Evolutionary conservation across 257 asterid species (phyloP).

Genomic region (Linaria vulgaris): DNA sequence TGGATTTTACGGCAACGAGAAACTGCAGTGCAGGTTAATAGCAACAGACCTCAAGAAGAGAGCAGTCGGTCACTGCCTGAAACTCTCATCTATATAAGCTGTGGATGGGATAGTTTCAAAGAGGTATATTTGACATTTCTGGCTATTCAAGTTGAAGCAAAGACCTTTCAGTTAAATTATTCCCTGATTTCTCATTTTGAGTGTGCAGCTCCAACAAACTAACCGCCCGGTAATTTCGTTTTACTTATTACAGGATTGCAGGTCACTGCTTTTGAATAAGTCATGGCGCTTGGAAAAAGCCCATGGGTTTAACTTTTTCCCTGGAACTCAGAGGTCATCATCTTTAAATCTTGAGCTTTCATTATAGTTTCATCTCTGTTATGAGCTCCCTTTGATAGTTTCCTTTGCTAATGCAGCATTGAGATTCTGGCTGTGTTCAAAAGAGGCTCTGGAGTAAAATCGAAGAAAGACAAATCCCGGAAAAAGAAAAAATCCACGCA

Average conservation of each 20-base stretch:
- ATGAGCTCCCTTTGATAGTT: background rate
- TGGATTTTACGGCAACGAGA: conserved; percentile 85
- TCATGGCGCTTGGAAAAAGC: conserved; percentile 85
- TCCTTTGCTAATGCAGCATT: conserved; percentile 57
- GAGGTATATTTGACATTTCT: conserved; percentile 43
- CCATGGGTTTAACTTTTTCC: conserved; percentile 87
- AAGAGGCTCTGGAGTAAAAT: conserved; percentile 50
- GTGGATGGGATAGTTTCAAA: conserved; percentile 97
- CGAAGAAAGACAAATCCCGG: conserved; percentile 54
- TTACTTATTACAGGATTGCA: conserved; percentile 63
- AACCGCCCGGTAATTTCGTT: background rate
- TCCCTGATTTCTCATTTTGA: too few relatives aligned
- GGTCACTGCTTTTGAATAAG: conserved; percentile 59
- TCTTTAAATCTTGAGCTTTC: too few relatives aligned
- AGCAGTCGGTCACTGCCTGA: conserved; percentile 57
- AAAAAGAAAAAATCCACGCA: conserved; percentile 46
- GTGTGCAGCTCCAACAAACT: too few relatives aligned
- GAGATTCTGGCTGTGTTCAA: conserved; percentile 86
- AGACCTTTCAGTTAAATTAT: conserved; percentile 12
- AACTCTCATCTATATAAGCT: conserved; percentile 87
- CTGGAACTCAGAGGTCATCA: conserved; percentile 82
- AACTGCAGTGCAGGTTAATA: conserved; percentile 52
- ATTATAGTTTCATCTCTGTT: too few relatives aligned
- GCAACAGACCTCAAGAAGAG: conserved; percentile 43
- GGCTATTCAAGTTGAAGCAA: conserved; percentile 12